These are phyloP conservation scores for Dioszegia aurantiaca DNA, from an alignment of 768 basidiomycete genomes.

Conservation along the genomic window DNA sequence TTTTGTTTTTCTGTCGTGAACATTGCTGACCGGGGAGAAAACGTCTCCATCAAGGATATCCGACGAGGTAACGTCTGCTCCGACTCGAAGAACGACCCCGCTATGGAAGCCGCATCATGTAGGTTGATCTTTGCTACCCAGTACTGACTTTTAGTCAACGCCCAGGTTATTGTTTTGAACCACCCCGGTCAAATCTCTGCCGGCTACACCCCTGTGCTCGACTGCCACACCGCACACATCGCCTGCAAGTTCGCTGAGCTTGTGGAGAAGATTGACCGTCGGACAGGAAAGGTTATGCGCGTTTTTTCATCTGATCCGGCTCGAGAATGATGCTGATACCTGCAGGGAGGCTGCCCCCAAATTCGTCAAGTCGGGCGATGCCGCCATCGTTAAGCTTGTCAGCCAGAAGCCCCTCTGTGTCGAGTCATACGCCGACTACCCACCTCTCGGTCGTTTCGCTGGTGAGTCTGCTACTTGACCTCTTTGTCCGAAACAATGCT, in stretches of 20 bases:
- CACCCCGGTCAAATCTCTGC: constrained; percentile 99
- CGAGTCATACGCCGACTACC: constrained; percentile 62
- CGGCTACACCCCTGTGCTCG: constrained; percentile 97
- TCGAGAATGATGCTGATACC: too few species aligned
- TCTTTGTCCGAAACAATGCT: background rate
- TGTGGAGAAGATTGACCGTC: constrained; percentile 72
- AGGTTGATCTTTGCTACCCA: background rate
- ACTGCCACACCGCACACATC: constrained; percentile 99
- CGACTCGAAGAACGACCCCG: constrained; percentile 99
- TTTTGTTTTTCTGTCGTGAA: too few species aligned
- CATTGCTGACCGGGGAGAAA: constrained; percentile 52
- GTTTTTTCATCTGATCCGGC: too few species aligned
- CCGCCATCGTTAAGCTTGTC: constrained; percentile 68
- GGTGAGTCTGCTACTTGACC: background rate
- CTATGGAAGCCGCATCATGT: constrained; percentile 58
- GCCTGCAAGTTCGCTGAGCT: constrained; percentile 99
- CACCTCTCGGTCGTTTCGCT: constrained; percentile 73
- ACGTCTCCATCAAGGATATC: constrained; percentile 98
- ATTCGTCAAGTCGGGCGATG: constrained; percentile 92
- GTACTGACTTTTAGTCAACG: constrained; percentile 62
- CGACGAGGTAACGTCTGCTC: constrained; percentile 97
- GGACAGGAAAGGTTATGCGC: constrained; percentile 17
- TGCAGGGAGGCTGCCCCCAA: constrained; percentile 67
- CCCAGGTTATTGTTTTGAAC: constrained; percentile 99
- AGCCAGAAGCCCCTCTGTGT: constrained; percentile 96